Base-by-base conservation (phyloP, 495 filamentous ascomycete genomes). In the Penicillium psychrofluorescens region DNA sequence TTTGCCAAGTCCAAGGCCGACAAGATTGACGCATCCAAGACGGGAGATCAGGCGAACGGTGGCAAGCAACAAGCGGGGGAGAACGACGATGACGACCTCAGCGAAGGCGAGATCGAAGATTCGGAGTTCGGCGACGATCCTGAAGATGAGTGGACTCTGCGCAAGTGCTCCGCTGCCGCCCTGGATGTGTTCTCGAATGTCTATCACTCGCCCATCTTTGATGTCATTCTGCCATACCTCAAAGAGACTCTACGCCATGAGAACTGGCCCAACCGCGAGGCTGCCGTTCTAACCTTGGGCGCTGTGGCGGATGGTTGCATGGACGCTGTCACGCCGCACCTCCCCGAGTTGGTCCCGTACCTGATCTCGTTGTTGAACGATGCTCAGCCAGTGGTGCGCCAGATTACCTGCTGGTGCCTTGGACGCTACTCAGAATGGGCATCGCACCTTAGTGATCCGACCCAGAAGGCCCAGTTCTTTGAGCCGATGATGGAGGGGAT, bases 401-500 rank as follows among this genome's bases (percentile, higher is more conserved):
- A 94, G 59, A 99, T 99, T 45, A 97, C 94, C 8, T 97, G 92
- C 62, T 99, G 92, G 92, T 91, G 94, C 11, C 72, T 99, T 29
- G 90, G 90, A 12, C 79, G 92, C 11, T 99, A 96, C 62, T 95
- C 94, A 10, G 72, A 81, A 12, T 99, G 92, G 92, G 92, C 91
- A 7, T 85, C 90, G 8, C 78, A 84, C 42, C 76, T 96, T 9
- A 60, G 70, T 10, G 78, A 85, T 36, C 75, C 74, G 15, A 63
- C 66, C 6, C 77, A 89, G 46, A 82, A 82, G 47, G 77, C 79
- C 35, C 79, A 76, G 39, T 96, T 80, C 65, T 97, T 97, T 55
- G 84, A 90, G 60, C 92, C 92, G 1, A 90, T 96, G 78, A 95
- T 99, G 90, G 92, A 95, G 48, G 94, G 94, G 16, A 89, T 99